Base-by-base conservation (phyloP, 768 basidiomycete genomes). In the Auricularia cornea region DNA sequence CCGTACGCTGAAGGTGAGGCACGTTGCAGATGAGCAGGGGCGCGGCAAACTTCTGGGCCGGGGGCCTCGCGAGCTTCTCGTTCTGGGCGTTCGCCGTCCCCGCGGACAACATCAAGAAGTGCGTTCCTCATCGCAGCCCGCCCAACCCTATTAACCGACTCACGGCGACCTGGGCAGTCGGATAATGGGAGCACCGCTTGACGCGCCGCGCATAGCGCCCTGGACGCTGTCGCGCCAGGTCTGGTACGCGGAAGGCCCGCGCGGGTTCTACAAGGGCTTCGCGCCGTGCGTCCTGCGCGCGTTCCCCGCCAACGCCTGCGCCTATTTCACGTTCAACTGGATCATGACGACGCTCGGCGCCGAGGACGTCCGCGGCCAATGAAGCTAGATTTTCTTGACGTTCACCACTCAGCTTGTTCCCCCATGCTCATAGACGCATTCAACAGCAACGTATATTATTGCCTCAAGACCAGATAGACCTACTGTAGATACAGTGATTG, bases 31-130 rank as follows among this genome's bases (percentile, higher is more conserved):
- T 88, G 71, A 84, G 79, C 70, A 83, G 80, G 26, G 84, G 84
- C 6, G 70, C 78, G 11, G 82, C 86, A 5, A 87, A 84, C 69
- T 87, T 88, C 72, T 70, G 87, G 16, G 81, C 87, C 12, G 88
- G 88, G 31, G 87, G 87, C 10, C 73, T 85, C 32, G 83, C 75
- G 44, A 80, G 84, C 3, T 85, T 88, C 68, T 77, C 77, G 28
- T 89, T 83, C 72, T 89, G 88, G 87, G 76, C 77, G 28, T 81
- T 84, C 77, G 85, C 82, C 28, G 86, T 88, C 66, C 87, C 90
- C 3, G 81, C 86, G 62, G 92, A 94, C 74, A 90, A 90, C 71
- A 77, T 91, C 65, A 93, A 94, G 75, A 92, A 90, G 90, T 90
- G 69, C 63, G 79, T 73, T 35, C 44, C n/a, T n/a, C n/a, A n/a